Evolutionary conservation across 495 filamentous ascomycete species (phyloP), one percentile per base, ranked within the genome.

Genomic region (Hypoxylon lienhwacheense): DNA sequence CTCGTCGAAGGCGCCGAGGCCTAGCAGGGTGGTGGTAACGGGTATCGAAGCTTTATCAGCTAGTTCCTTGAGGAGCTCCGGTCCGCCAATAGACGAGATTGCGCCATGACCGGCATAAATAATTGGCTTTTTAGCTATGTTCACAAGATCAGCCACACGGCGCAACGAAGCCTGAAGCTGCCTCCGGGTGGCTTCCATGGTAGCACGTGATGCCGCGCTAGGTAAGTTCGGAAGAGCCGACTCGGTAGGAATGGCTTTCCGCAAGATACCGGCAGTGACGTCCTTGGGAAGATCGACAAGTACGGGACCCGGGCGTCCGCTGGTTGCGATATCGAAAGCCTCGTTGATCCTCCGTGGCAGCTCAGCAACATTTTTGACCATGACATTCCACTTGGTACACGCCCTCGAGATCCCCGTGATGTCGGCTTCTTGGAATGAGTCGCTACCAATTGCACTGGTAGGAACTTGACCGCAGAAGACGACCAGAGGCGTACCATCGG

Each of bases 331-430:
- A 70, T 90, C 86, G 65, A 90, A 90, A n/a, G 87, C 87, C 68
- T 90, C 87, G 62, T 89, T 89, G 61, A 90, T 90, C 34, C 87
- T 74, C 33, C 83, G 75, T n/a, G 87, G 87, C 33, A 90, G 69
- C 66, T 90, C 87, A 25, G 87, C 87, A 40, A 88, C 77, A 63
- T 82, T 84, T 79, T 87, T 89, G 37, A 89, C 82, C 87, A 90
- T 88, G 25, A 89, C 86, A 54, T 90, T 90, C 87, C 87, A 90
- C 74, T 90, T 90, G 41, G 87, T 90, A 71, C 87, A 90, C 20
- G 87, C 77, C 56, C 87, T 74, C 34, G 85, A 85, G 63, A 90
- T 90, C 59, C 87, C 87, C 32, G 89, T 72, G 37, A 88, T 81
- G 66, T 90, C 87, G 15, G 86, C 86, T 67, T 90, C 87, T 64